Evolutionary conservation across 768 basidiomycete genomes (phyloP).

Genomic region (Tulasnella sp.): DNA sequence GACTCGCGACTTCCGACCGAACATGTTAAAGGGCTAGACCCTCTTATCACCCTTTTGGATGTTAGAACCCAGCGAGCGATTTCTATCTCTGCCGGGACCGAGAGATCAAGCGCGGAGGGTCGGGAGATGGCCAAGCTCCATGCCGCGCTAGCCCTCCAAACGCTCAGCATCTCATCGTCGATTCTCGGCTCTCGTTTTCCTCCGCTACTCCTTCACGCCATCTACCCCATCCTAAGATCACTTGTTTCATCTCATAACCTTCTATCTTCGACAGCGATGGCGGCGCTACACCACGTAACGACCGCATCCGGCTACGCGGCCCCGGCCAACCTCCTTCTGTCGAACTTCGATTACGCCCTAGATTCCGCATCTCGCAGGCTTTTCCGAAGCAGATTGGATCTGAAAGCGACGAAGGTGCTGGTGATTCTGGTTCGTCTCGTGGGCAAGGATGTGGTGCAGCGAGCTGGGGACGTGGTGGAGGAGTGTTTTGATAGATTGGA

Average conservation of each 20-base stretch:
- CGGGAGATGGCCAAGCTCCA: conserved; percentile 58
- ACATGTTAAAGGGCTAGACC: conserved; percentile 65
- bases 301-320: conserved; percentile 85
- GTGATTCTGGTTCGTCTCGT: conserved; percentile 83
- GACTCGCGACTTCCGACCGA: conserved; percentile 44
- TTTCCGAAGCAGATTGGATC: conserved; percentile 77
- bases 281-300: conserved; percentile 71
- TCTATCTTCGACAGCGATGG: conserved; percentile 74
- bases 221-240: conserved; percentile 88
- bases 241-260: conserved; percentile 71
- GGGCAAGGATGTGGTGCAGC: conserved; percentile 82
- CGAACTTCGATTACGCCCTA: conserved; percentile 96
- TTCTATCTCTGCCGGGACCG: conserved; percentile 39
- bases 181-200: conserved; percentile 74
- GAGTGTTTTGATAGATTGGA: conserved; percentile 97
- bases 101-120: conserved; percentile 11
- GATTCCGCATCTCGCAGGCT: conserved; percentile 87
- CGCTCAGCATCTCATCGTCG: conserved; percentile 70
- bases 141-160: conserved; percentile 67
- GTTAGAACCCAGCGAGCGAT: conserved; percentile 35
- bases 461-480: conserved; percentile 92
- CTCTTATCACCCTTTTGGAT: conserved; percentile 57
- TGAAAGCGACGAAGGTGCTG: conserved; percentile 87
- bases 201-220: conserved; percentile 69
- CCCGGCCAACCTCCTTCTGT: conserved; percentile 80